Evolutionary conservation across 805 yeast genomes (phyloP), one percentile per base, ranked within the genome.

Genomic region (Suhomyces kilbournensis): DNA sequence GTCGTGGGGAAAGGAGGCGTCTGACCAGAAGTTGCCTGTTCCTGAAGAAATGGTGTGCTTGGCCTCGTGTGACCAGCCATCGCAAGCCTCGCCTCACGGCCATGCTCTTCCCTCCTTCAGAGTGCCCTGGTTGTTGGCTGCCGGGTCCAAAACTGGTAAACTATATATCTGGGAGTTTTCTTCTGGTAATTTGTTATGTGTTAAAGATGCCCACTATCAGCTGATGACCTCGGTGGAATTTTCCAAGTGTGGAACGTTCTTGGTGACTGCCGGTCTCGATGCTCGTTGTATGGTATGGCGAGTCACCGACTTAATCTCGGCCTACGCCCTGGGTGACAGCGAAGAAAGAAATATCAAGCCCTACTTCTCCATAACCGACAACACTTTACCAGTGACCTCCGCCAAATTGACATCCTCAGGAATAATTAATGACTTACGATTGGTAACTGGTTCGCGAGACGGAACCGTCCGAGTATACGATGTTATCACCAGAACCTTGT

Each of bases 131-230:
- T 64, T 88, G 39, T 67, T 94, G 23, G 85, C 83, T 6, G 96
- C 86, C 44, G 91, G 93, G 54, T 78, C 94, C 49, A 64, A 74
- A 53, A 63, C 85, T n/a, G 98, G 98, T 10, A 81, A 84, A 57
- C 56, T 94, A 14, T 88, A 88, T 63, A 67, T 92, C 1, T 93
- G 98, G 98, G 96, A 90, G 60, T 64, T 92, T 48, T 68, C 77
- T 8, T 86, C 94, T 1, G 98, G 98, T 0, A 69, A 81, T 22
- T 74, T 94, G 46, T 62, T 92, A 22, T 75, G 81, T 46, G 96
- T 83, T 3, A 83, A 82, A 62, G 92, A 88, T 48, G 85, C 90
- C 0, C 98, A 93, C 70, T 93, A 90, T 67, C 97, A 93, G 69
- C 75, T 78, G 6, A 79, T 90, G 7, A 78, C 85, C 0, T 77